Percentiles rank a stretch among this genome's conserved stretches.
Evolutionary conservation across 176 grass and related monocot genomes (phyloP).

Genomic region (Raddia guianensis): DNA sequence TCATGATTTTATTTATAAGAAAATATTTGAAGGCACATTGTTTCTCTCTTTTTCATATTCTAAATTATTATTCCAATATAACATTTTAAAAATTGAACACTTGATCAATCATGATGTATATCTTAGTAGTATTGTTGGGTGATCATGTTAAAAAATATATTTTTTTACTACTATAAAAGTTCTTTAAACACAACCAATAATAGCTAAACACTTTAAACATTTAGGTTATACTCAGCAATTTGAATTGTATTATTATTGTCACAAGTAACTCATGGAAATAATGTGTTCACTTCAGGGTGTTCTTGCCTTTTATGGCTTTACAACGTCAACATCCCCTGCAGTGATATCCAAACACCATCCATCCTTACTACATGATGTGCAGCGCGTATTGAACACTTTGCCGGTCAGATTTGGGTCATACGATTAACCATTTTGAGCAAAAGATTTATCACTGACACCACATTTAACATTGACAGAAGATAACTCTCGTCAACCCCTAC

Average conservation of each 20-base stretch:
- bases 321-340: background rate
- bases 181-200: background rate
- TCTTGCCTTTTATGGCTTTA: constrained; percentile 39
- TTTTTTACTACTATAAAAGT: background rate
- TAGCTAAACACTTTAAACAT: background rate
- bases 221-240: background rate
- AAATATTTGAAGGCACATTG: background rate
- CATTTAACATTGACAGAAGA: constrained; percentile 2
- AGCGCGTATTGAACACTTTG: constrained; percentile 33
- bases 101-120: background rate
- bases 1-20: background rate
- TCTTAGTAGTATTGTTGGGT: background rate
- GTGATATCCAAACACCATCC: background rate
- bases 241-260: background rate
- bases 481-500: background rate
- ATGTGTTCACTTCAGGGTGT: constrained; percentile 38
- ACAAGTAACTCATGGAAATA: constrained; percentile 3
- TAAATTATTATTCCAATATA: background rate
- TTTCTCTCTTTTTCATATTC: background rate
- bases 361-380: background rate
- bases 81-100: background rate
- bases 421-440: background rate
- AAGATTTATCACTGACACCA: background rate
- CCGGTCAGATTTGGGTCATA: constrained; percentile 30
- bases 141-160: background rate